Base-by-base conservation (phyloP, 2,329 filamentous ascomycete species). In the Paecilomyces niveus region DNA sequence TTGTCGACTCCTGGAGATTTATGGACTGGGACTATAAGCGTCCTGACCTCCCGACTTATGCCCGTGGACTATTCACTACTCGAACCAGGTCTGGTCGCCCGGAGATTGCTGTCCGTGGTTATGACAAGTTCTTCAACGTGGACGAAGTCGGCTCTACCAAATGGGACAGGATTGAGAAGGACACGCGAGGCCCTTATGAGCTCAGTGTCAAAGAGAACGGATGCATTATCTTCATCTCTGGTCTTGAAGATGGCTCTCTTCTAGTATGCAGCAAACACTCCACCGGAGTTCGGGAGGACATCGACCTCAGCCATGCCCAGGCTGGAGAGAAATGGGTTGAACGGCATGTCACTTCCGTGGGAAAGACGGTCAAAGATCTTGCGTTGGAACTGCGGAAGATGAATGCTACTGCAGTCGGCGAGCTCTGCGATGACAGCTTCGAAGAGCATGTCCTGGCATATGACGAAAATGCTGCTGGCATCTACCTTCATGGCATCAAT, bases 231-330 rank as follows among this genome's bases (percentile, higher is more conserved):
- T 99, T 99, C 78, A 86, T 99, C 52, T 88, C 92, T 15, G 94
- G 92, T 13, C 80, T 99, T 22, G 90, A 95, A 68, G 92, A 97
- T 67, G 92, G 85, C 35, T 91, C 90, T 1, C 80, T 99, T 9
- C 80, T 99, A 7, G 92, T 99, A n/a, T 97, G 93, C 83, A 97
- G 93, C 81, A 99, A 99, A 72, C 94, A 99, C 73, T 97, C 94
- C 0, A 97, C 92, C 0, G 94, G 94, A 6, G 80, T 85, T 24
- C 84, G 93, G n/a, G 76, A 75, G 22, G 90, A 95, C 69, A 76
- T 80, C 4, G 82, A 86, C 31, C 64, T 89, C 58, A 97, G 90
- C 75, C 94, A 99, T 78, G 90, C 94, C 2, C 81, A 83, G 59
- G 91, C 86, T 3, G 94, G 93, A 53, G 92, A 97, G 78, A 76